Conservation (phyloP, 129 eudicot species). For the Pittosporum tobira region DNA sequence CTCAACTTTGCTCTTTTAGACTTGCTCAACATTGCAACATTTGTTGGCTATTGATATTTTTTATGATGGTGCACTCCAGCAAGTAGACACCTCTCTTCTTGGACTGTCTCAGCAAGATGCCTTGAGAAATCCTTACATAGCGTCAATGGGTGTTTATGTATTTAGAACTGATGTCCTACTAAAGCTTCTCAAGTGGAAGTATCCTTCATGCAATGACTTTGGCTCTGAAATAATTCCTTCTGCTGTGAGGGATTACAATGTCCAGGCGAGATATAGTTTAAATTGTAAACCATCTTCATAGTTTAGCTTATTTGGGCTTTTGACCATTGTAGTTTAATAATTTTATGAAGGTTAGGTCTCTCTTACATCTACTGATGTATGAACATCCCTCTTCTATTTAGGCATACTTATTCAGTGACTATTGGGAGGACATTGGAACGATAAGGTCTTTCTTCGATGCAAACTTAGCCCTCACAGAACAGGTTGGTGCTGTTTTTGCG, state of each 20-base stretch:
- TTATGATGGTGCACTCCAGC: conserved; percentile 33
- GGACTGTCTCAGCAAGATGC: conserved; percentile 66
- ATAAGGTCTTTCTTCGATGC: conserved; percentile 78
- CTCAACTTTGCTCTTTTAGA: not conserved
- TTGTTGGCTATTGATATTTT: not conserved
- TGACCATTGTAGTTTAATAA: not conserved
- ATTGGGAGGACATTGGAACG: conserved; percentile 97
- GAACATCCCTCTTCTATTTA: conserved; percentile 8
- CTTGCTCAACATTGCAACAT: not conserved
- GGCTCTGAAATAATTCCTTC: conserved; percentile 89
- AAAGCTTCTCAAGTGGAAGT: conserved; percentile 44
- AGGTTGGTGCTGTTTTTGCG: conserved; percentile 32
- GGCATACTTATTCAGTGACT: conserved; percentile 82
- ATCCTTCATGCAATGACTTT: conserved; percentile 76
- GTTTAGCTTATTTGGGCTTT: not conserved
- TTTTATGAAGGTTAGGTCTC: no score
- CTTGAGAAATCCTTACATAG: conserved; percentile 53
- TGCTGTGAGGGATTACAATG: conserved; percentile 73
- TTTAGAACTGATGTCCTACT: conserved; percentile 69
- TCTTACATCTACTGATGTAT: not conserved
- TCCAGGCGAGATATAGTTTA: conserved; percentile 47
- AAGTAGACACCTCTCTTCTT: conserved; percentile 76
- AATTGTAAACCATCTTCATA: not conserved
- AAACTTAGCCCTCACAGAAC: conserved; percentile 81
- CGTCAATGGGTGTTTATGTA: conserved; percentile 93